These are phyloP conservation scores for Beauveria scarabaeidicola DNA, from an alignment of 2,329 filamentous ascomycete species.

Conservation along the genomic window DNA sequence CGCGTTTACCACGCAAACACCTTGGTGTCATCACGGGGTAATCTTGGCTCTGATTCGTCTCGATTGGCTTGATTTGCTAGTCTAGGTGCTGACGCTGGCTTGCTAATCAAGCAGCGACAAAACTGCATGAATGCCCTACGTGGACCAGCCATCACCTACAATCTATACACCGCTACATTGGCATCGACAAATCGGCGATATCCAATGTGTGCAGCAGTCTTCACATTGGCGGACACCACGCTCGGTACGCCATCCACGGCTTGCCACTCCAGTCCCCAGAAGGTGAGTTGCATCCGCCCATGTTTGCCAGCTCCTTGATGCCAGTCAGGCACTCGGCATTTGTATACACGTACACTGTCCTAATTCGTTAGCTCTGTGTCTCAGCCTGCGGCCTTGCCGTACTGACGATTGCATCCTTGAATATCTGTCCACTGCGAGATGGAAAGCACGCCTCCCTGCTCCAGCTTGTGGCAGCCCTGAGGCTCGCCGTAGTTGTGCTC, in stretches of 20 bases:
- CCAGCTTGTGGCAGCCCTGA: slow-evolving; percentile 4
- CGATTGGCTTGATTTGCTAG: background rate
- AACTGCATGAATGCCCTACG: background rate
- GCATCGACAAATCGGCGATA: background rate
- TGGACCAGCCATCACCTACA: background rate
- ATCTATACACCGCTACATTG: background rate
- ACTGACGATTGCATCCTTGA: slow-evolving; percentile 6
- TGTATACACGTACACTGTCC: slow-evolving; percentile 4
- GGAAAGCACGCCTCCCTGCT: background rate
- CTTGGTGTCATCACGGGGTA: background rate
- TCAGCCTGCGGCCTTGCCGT: background rate
- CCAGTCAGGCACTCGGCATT: background rate
- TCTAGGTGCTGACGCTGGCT: too few species aligned
- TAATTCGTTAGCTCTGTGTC: background rate
- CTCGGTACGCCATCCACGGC: slow-evolving; percentile 3
- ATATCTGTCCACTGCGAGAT: slow-evolving; percentile 6
- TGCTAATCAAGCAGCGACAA: background rate
- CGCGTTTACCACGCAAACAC: background rate
- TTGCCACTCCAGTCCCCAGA: background rate
- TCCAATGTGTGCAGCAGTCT: too few species aligned
- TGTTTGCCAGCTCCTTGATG: background rate
- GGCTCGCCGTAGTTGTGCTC: slow-evolving; percentile 7
- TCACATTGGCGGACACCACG: slow-evolving; percentile 6
- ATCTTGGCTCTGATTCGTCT: background rate
- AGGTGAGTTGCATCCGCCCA: background rate